Percentiles rank a stretch among this genome's conserved stretches.
phyloP scores from a whole-genome alignment of 345 rosid species.

The Salix viminalis region DNA sequence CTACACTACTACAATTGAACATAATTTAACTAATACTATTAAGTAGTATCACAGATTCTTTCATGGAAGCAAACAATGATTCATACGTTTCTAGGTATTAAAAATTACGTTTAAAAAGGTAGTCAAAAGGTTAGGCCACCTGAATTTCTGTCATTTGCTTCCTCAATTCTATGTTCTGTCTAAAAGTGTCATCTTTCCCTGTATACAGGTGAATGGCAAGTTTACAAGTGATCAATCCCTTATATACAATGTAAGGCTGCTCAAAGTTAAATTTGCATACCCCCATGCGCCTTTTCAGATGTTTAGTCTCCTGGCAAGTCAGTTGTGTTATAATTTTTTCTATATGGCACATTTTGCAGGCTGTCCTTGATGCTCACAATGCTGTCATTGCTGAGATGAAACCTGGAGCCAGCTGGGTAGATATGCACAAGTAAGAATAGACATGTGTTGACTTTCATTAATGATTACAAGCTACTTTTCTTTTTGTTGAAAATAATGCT shows the following conservation, averaged over 20 bases:
- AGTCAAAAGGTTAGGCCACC: background rate
- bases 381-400: slow-evolving; percentile 75
- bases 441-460: background rate
- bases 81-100: no score
- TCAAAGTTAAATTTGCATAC: background rate
- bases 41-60: no score
- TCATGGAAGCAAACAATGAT: no score
- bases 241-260: slow-evolving; percentile 70
- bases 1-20: no score
- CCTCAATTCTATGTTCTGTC: background rate
- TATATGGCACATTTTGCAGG: slow-evolving; percentile 40
- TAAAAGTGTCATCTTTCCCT: background rate
- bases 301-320: background rate
- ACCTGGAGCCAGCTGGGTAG: slow-evolving; percentile 85
- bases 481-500: background rate
- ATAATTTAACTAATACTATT: no score
- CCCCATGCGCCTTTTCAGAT: background rate
- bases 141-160: no score
- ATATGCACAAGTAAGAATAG: slow-evolving; percentile 81
- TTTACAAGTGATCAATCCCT: slow-evolving; percentile 77
- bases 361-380: slow-evolving; percentile 81
- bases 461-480: background rate
- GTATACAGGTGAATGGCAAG: slow-evolving; percentile 81
- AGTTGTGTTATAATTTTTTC: background rate
- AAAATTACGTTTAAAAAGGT: background rate